phyloP scores from a whole-genome alignment of 1,139 yeast species.

The Scheffersomyces segobiensis region DNA sequence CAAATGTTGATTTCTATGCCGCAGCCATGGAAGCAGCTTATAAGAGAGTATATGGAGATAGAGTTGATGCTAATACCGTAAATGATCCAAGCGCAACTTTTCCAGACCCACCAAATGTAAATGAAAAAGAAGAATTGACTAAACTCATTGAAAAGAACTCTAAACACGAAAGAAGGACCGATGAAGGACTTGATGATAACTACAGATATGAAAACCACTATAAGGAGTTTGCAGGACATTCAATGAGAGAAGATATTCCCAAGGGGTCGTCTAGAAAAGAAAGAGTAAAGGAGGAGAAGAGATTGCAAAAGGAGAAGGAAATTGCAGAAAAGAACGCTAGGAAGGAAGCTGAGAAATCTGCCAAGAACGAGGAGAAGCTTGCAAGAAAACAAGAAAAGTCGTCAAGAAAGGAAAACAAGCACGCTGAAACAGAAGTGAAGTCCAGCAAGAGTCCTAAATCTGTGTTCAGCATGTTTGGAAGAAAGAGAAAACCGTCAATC shows the following conservation, averaged over 20 bases:
- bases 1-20: conserved; percentile 25
- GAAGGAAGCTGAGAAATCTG: conserved; percentile 13
- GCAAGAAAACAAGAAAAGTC: conserved; percentile 3
- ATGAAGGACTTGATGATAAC: conserved; percentile 27
- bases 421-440: not conserved
- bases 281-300: conserved; percentile 36
- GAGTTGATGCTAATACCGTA: not conserved
- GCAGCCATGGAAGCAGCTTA: conserved; percentile 45
- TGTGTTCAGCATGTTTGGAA: not conserved
- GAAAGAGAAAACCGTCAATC: conserved; percentile 1
- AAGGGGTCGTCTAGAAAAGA: conserved; percentile 27
- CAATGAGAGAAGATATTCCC: conserved; percentile 29
- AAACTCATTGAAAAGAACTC: conserved; percentile 8
- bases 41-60: conserved; percentile 40
- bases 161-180: conserved; percentile 8
- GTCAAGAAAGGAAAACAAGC: conserved; percentile 3
- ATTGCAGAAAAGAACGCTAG: conserved; percentile 12
- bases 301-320: conserved; percentile 16
- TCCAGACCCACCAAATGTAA: conserved; percentile 3
- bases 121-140: conserved; percentile 1
- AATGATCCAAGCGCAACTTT: conserved; percentile 1
- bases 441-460: not conserved
- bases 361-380: conserved; percentile 7
- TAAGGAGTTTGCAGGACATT: conserved; percentile 37
- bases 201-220: conserved; percentile 42